These are phyloP conservation scores for Epichloe bromicola DNA, from an alignment of 2,329 filamentous ascomycete genomes.

Conservation along the genomic window DNA sequence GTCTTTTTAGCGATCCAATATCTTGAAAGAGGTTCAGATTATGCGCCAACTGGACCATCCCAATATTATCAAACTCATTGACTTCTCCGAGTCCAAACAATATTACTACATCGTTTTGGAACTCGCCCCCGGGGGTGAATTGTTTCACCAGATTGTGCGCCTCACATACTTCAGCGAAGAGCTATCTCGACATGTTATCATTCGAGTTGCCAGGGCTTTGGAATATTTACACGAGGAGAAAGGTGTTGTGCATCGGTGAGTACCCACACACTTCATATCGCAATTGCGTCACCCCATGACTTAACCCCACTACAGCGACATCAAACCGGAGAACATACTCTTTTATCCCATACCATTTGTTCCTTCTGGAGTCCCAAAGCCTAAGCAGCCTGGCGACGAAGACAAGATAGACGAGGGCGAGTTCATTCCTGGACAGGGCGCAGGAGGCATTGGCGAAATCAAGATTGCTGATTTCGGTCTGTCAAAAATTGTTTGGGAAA, in stretches of 20 bases:
- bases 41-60: conserved; percentile 96
- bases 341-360: conserved; percentile 79
- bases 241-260: conserved; percentile 89
- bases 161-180: conserved; percentile 98
- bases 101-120: conserved; percentile 98
- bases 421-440: conserved; percentile 67
- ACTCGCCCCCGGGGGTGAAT: conserved; percentile 78
- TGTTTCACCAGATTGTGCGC: conserved; percentile 97
- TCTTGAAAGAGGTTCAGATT: conserved; percentile 96
- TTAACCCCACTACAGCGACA: conserved; percentile 50
- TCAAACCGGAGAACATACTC: conserved; percentile 94
- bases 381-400: conserved; percentile 77
- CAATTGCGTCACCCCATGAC: not conserved
- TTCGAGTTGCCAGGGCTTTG: conserved; percentile 86
- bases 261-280: not conserved
- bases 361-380: conserved; percentile 68
- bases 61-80: conserved; percentile 86
- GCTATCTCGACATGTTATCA: conserved; percentile 84
- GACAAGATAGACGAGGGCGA: conserved; percentile 96
- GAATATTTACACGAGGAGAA: conserved; percentile 90
- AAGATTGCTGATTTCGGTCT: conserved; percentile 98
- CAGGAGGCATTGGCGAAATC: conserved; percentile 85
- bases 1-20: conserved; percentile 68
- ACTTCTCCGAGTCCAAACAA: conserved; percentile 85
- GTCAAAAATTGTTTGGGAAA: conserved; percentile 97